Evolutionary conservation across 441 rosid genomes (phyloP).

Genomic region (Manihot esculenta): DNA sequence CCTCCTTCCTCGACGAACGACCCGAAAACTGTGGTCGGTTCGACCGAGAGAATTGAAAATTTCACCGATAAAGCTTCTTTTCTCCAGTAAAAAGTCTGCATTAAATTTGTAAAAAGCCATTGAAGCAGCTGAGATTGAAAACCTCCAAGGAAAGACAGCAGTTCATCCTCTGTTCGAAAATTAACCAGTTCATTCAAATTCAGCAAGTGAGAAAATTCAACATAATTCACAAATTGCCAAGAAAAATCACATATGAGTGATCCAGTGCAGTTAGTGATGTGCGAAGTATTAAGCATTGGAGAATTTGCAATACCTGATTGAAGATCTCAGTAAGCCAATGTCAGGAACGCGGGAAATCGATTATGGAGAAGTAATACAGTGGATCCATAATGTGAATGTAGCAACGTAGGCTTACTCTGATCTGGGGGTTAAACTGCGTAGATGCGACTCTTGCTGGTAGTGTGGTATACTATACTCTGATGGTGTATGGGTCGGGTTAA

Average conservation of each 20-base stretch:
- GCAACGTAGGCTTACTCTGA: no score
- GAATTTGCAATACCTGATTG: neutral
- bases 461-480: no score
- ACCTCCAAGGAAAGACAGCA: neutral
- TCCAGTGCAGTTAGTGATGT: no score
- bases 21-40: constrained; percentile 33
- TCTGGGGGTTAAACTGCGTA: no score
- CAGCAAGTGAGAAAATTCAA: neutral
- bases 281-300: neutral
- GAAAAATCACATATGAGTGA: neutral
- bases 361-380: neutral
- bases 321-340: constrained; percentile 6
- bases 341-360: neutral
- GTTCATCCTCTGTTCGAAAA: constrained; percentile 1
- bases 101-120: constrained; percentile 33
- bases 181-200: neutral
- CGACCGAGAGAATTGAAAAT: constrained; percentile 35
- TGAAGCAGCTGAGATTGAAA: constrained; percentile 24
- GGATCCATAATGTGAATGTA: no score
- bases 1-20: constrained; percentile 62
- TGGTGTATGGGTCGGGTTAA: no score
- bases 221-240: neutral
- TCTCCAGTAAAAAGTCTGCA: constrained; percentile 46
- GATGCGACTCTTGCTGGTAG: no score
- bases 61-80: constrained; percentile 40